Base-by-base conservation (phyloP, 305 asterid species). In the Fraxinus sp. region DNA sequence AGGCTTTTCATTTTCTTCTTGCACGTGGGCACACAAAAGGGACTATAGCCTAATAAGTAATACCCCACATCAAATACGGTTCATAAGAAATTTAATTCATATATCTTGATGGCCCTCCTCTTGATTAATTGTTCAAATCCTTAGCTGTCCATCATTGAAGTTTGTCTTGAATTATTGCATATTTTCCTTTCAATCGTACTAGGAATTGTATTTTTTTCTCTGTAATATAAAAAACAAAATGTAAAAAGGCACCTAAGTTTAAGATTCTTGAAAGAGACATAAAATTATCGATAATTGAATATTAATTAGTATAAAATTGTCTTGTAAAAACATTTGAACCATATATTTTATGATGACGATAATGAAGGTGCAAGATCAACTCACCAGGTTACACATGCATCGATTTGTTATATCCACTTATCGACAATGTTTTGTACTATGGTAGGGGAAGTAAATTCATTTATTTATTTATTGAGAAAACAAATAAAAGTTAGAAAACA, bases 21-120 rank as follows among this genome's bases (percentile, higher is more conserved):
- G 96, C 98, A 92, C 97, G 97, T 91, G 98, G 97, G 88, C 89
- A 79, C 90, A 86, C 86, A 79, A 84, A 86, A 88, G 86, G 87
- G 87, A 85, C 91, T 78, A 87, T 86, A 80, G 86, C 79, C 77
- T 78, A 1, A 24, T 9, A 66, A 26, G 36, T 16, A 85, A 41
- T 88, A 85, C 87, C 94, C 94, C 90, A 87, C 90, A 83, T 68
- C 20, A 70, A 30, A 28, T 30, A 28, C 39, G 55, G 33, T 77
- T 70, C 68, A 41, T 82, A 87, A 81, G 86, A 80, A 83, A 86
- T 86, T 79, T 80, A 78, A 70, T 84, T 85, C 86, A 86, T 80
- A 79, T 81, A 75, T 84, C 80, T 77, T 14, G 83, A 75, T 79
- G 86, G 83, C 82, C 88, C 84, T 80, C 9, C 81, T 82, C 76